Conservation (phyloP, 2,329 filamentous ascomycete genomes). For the Rutstroemia sp. region DNA sequence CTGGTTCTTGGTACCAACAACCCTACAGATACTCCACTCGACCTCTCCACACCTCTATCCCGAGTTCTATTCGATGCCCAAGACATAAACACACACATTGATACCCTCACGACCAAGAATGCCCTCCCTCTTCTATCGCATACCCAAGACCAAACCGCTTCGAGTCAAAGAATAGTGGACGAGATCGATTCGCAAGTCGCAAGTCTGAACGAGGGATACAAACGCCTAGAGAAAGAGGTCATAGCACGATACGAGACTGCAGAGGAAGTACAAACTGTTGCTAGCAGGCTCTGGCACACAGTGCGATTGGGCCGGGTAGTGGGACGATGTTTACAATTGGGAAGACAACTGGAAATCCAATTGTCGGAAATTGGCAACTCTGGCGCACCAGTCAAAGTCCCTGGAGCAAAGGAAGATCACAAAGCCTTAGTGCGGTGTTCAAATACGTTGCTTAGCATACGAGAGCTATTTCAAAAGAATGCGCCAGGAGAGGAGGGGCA, state of each 20-base stretch:
- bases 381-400: constrained; percentile 30
- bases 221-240: constrained; percentile 79
- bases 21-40: constrained; percentile 77
- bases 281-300: constrained; percentile 72
- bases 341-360: constrained; percentile 81
- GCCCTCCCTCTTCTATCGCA: constrained; percentile 75
- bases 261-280: constrained; percentile 71
- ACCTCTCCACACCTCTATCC: constrained; percentile 89
- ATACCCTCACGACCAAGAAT: constrained; percentile 76
- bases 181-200: constrained; percentile 76
- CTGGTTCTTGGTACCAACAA: constrained; percentile 90
- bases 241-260: constrained; percentile 78
- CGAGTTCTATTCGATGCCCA: constrained; percentile 94
- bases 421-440: constrained; percentile 74
- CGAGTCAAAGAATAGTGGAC: constrained; percentile 63
- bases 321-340: constrained; percentile 70
- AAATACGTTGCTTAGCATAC: constrained; percentile 68
- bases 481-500: constrained; percentile 66
- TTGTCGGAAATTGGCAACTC: constrained; percentile 54
- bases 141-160: constrained; percentile 65
- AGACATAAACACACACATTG: constrained; percentile 93
- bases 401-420: constrained; percentile 52
- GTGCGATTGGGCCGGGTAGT: constrained; percentile 70
- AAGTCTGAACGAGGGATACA: constrained; percentile 76
- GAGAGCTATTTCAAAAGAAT: constrained; percentile 63